Conservation (phyloP, 768 basidiomycete species). For the Xerocomus potaroensis region DNA sequence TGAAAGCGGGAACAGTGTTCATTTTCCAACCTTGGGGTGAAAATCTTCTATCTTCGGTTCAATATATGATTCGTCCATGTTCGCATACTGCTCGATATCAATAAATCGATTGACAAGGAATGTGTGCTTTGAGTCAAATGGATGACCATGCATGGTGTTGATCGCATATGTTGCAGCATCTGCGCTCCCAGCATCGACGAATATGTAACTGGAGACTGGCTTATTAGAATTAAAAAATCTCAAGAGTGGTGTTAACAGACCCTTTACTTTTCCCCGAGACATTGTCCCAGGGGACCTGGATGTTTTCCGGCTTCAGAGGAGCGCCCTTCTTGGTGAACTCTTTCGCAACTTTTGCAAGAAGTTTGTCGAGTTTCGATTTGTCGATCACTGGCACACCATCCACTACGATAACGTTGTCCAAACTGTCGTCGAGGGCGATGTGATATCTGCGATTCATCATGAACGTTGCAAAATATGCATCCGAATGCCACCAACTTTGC, state of each 20-base stretch:
- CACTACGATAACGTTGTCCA: conserved; percentile 90
- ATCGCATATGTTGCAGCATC: conserved; percentile 71
- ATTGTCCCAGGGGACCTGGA: conserved; percentile 88
- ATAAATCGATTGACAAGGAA: conserved; percentile 85
- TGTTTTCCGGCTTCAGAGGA: conserved; percentile 68
- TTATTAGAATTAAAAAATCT: conserved; percentile 1
- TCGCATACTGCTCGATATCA: conserved; percentile 80
- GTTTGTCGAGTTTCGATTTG: conserved; percentile 74
- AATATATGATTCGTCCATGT: conserved; percentile 71
- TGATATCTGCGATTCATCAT: conserved; percentile 59
- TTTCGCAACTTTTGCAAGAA: conserved; percentile 76
- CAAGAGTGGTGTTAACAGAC: conserved; percentile 39
- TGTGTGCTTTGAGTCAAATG: conserved; percentile 83
- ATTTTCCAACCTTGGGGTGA: conserved; percentile 55
- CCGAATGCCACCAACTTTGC: conserved; percentile 53
- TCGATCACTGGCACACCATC: conserved; percentile 93
- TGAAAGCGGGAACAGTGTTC: neutral
- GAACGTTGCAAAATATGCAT: conserved; percentile 2
- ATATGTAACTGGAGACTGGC: conserved; percentile 57
- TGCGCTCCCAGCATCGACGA: conserved; percentile 69
- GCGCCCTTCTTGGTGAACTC: conserved; percentile 82
- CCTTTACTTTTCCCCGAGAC: conserved; percentile 85
- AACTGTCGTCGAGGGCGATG: conserved; percentile 76
- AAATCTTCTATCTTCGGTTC: conserved; percentile 76
- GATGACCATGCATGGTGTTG: conserved; percentile 64